phyloP scores from a whole-genome alignment of 768 basidiomycete genomes.

The Dendrothele bispora region DNA sequence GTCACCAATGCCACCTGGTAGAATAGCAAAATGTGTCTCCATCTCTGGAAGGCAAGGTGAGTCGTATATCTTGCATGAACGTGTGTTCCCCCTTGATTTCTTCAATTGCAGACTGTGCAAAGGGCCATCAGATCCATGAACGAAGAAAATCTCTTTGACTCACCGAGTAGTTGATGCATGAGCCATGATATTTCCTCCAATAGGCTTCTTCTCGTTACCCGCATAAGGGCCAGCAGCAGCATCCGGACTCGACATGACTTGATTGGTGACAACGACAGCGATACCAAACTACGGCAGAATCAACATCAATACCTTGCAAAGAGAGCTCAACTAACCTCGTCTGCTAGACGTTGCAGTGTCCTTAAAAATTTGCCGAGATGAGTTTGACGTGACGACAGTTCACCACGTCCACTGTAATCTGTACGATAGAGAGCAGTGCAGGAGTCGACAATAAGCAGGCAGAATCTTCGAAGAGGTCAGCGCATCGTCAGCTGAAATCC shows the following conservation, averaged over 20 bases:
- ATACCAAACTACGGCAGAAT: constrained; percentile 77
- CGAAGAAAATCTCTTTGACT: constrained; percentile 13
- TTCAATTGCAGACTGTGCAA: constrained; percentile 75
- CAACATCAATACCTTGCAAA: constrained; percentile 5
- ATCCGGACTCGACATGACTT: constrained; percentile 99
- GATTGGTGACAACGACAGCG: constrained; percentile 96
- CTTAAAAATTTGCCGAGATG: constrained; percentile 96
- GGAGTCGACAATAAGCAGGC: constrained; percentile 94
- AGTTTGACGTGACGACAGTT: constrained; percentile 91
- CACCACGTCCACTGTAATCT: constrained; percentile 94
- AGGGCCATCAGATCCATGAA: constrained; percentile 4
- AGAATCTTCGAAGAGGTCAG: constrained; percentile 64
- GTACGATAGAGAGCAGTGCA: constrained; percentile 94
- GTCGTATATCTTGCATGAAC: constrained; percentile 97
- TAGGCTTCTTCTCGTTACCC: constrained; percentile 95
- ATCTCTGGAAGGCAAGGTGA: constrained; percentile 97
- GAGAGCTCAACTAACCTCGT: constrained; percentile 68
- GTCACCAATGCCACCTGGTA: constrained; percentile 88
- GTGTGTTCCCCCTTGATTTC: constrained; percentile 89
- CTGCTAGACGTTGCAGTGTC: constrained; percentile 89
- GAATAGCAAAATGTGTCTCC: constrained; percentile 94
- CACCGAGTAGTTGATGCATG: constrained; percentile 97
- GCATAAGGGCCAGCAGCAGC: constrained; percentile 87
- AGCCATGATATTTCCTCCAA: constrained; percentile 98
- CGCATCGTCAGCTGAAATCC: constrained; percentile 8